Evolutionary conservation across 2,329 filamentous ascomycete genomes (phyloP), one percentile per base, ranked within the genome.

Genomic region (Cladosporium sp.): DNA sequence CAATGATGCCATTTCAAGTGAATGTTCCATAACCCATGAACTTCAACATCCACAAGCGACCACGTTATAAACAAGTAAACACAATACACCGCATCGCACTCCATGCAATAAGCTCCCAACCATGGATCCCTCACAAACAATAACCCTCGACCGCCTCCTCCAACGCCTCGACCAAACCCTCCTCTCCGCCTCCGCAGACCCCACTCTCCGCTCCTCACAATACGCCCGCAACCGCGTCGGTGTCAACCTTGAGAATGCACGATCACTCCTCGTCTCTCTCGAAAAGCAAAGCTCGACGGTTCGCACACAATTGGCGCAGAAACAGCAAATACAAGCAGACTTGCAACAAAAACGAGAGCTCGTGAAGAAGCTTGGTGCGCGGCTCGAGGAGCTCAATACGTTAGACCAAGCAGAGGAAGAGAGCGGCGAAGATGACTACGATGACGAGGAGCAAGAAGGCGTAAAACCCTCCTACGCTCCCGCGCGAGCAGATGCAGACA

Each of bases 211-310:
- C 52, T 54, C 64, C 28, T 89, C 83, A 63, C 83, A 83, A 66
- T 87, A 84, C 66, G 88, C 90, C 74, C 80, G 89, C 59, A 79
- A 80, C 61, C 83, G 82, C 66, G 78, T 80, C 28, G 75, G 74
- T 63, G 78, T 80, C 62, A 92, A 91, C 66, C 77, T 93, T 60
- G 83, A 88, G 63, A 84, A 89, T 69, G 89, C 89, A 19, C 83
- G 85, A 39, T 80, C 79, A 0, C 79, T 89, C 28, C 82, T 92
- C 57, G 81, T 87, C 19, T 85, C 81, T 59, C 80, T 91, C 40
- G 89, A 91, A 70, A 87, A 90, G 65, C 83, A 88, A 64, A 80
- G 84, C 5, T 73, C 83, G 13, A 17, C 44, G 6, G 24, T 32
- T 12, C 86, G 86, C 68, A 75, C 81, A 32, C 80, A 81, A 57